Evolutionary conservation across 768 basidiomycete species (phyloP), one percentile per base, ranked within the genome.

Genomic region (Hypholoma sublateritium): DNA sequence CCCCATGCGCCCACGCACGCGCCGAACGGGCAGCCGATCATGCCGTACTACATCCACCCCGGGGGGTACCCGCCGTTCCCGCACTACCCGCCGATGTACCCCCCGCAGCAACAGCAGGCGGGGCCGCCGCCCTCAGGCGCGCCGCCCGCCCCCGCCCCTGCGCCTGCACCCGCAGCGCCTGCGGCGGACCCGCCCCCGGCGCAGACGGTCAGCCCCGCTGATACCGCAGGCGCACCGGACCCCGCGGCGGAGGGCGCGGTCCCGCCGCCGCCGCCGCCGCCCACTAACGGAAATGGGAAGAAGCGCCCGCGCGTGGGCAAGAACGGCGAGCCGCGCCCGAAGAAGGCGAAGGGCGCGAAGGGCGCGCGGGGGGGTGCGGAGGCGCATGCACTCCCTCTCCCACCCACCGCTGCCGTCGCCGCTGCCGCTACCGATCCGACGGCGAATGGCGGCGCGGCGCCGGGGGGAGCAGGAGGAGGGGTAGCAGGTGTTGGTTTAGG

Each of bases 31-130:
- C 73, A 74, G 58, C 73, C 70, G 9, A 64, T 71, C 14, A 69
- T 78, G 61, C 78, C 74, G 4, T 76, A 76, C 57, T 77, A 75
- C 53, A 70, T 79, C 24, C 74, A 70, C 49, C 69, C 75, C 2
- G 71, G 71, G 3, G 62, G 60, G 1, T 76, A 74, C 54, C 73
- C 74, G 28, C 70, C 73, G 4, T 75, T 72, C 55, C 62, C 70
- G 9, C 70, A 72, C 45, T 75, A 74, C 52, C 74, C 72, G 17
- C 72, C 72, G 24, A 67, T 74, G 54, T 74, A 72, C 51, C 69
- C 68, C 4, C 69, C 67, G 25, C 69, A 58, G 25, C 28, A 50
- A n/a, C n/a, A n/a, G n/a, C n/a, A n/a, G n/a, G n/a, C n/a, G n/a
- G n/a, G n/a, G n/a, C 57, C 57, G 21, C 62, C 62, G 21, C 61